These are phyloP conservation scores for Populus euphratica DNA, from an alignment of 345 rosid genomes.

Conservation along the genomic window DNA sequence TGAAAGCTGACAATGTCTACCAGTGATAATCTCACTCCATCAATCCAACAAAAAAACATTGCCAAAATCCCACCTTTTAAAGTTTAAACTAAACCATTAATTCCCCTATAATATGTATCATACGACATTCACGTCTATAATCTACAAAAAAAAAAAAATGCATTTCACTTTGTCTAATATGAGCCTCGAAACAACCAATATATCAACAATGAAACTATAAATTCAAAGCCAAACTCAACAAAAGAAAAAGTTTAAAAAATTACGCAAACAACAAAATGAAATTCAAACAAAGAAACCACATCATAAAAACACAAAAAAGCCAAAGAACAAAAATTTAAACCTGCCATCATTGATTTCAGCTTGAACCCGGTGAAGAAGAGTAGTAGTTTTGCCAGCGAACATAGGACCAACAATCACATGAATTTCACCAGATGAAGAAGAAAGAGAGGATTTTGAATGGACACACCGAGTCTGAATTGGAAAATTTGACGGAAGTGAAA, in stretches of 20 bases:
- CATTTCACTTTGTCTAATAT: background rate
- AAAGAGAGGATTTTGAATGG: slow-evolving; percentile 24
- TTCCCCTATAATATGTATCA: background rate
- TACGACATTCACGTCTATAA: background rate
- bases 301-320: background rate
- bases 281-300: background rate
- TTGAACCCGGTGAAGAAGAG: slow-evolving; percentile 63
- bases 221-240: background rate
- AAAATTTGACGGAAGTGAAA: slow-evolving; percentile 15
- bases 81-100: background rate
- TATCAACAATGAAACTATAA: background rate
- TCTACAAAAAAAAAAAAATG: background rate
- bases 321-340: slow-evolving; percentile 23
- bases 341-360: slow-evolving; percentile 54
- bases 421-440: slow-evolving; percentile 47
- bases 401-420: slow-evolving; percentile 77
- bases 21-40: slow-evolving; percentile 7
- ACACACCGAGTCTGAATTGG: slow-evolving; percentile 19
- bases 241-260: background rate
- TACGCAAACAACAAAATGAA: background rate
- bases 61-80: background rate
- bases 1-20: slow-evolving; percentile 61
- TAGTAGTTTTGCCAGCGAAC: slow-evolving; percentile 74
- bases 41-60: background rate
- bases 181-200: background rate